phyloP scores from a whole-genome alignment of 163 green algal species.

The Prototheca wickerhamii region DNA sequence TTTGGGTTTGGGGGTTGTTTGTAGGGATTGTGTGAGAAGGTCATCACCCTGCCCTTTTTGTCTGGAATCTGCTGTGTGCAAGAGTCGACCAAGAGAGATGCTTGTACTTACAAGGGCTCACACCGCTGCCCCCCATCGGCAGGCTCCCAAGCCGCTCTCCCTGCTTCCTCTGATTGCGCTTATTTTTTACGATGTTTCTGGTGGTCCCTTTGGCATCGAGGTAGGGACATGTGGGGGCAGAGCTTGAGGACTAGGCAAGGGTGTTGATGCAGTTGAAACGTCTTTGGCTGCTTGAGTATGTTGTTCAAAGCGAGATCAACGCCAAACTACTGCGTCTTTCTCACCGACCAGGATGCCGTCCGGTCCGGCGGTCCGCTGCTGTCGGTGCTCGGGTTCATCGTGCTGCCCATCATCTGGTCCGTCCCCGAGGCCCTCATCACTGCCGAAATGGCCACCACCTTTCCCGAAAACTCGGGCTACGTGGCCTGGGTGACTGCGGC shows the following conservation, averaged over 20 bases:
- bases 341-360: constrained; percentile 60
- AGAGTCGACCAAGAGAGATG: too few relatives aligned
- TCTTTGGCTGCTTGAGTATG: too few relatives aligned
- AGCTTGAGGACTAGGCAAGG: background rate
- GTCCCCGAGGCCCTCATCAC: constrained; percentile 93
- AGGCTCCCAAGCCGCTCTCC: constrained; percentile 47
- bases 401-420: constrained; percentile 85
- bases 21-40: too few relatives aligned
- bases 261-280: too few relatives aligned
- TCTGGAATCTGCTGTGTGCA: too few relatives aligned
- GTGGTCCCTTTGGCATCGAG: constrained; percentile 87
- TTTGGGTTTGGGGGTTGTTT: too few relatives aligned
- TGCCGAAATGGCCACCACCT: constrained; percentile 80
- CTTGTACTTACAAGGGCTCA: too few relatives aligned
- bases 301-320: too few relatives aligned
- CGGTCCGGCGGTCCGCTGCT: constrained; percentile 67
- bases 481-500: constrained; percentile 93
- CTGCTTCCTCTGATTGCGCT: constrained; percentile 81
- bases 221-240: constrained; percentile 27
- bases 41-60: too few relatives aligned
- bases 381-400: constrained; percentile 79
- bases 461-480: constrained; percentile 90
- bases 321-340: background rate
- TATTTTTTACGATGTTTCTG: constrained; percentile 95
- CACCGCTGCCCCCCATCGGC: background rate